Base-by-base conservation (phyloP, 441 rosid species). In the Breynia disticha region DNA sequence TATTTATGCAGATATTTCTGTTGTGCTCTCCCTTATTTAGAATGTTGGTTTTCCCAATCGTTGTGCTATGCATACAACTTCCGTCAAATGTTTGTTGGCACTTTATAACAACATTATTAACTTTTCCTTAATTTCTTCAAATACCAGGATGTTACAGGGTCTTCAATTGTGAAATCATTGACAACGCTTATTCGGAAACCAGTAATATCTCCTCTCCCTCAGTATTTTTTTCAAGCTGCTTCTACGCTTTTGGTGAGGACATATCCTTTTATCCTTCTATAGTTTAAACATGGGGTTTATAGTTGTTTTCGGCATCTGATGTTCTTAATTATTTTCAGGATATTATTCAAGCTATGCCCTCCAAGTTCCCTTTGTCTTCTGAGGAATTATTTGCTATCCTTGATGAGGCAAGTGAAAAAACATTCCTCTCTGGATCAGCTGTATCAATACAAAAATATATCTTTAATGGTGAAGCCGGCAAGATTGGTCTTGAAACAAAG, bases 391-490 rank as follows among this genome's bases (percentile, higher is more conserved):
- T 93, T 67, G 65, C 78, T 61, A 74, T 86, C 65, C 96, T 93
- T 54, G 99, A 93, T 61, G 89, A 93, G 68, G 96, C 97, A 64
- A 93, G 99, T 72, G 99, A 93, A 72, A 83, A 71, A 52, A 89
- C 90, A 51, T 93, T 93, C 67, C 72, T 93, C 46, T 71, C 72
- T 67, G 88, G 85, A 50, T 66, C 84, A 50, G 86, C 90, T 54
- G 69, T 66, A 19, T 76, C 78, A 64, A 76, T 93, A 77, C 96
- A 89, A 77, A 93, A 76, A 60, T 93, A 79, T 75, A 76, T 93
- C 50, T 93, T 93, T 68, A 86, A 89, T 52, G 94, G 96, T 35
- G 99, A 82, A 72, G 81, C 77, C 48, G 90, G 79, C 39, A 89
- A 80, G 76, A 80, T 70, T 72, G 82, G 83, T 53, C 77, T 93